Conservation (phyloP, 2,329 filamentous ascomycete species). For the Teratosphaeria epicoccoides region DNA sequence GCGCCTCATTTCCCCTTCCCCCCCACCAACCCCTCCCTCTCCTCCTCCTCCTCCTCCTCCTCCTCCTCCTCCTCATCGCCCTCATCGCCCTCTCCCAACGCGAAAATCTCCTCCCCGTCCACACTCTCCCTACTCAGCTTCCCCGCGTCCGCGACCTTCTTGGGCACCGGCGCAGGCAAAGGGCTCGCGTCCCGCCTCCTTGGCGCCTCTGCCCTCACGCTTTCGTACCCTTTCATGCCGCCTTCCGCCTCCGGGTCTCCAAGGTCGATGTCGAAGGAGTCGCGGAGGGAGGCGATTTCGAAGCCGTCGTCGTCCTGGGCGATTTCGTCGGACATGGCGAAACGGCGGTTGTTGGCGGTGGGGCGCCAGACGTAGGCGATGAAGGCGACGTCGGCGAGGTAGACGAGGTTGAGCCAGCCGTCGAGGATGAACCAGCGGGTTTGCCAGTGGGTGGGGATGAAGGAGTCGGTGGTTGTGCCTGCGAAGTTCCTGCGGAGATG, state of each 20-base stretch:
- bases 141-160: slow-evolving; percentile 31
- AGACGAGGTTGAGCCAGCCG: slow-evolving; percentile 94
- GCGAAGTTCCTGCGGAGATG: slow-evolving; percentile 54
- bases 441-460: slow-evolving; percentile 95
- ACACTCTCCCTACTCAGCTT: slow-evolving; percentile 48
- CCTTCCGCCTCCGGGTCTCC: slow-evolving; percentile 26
- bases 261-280: slow-evolving; percentile 51
- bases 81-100: slow-evolving; percentile 56
- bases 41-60: slow-evolving; percentile 41
- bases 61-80: slow-evolving; percentile 47
- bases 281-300: slow-evolving; percentile 85
- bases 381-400: slow-evolving; percentile 84
- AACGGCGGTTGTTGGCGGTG: slow-evolving; percentile 90
- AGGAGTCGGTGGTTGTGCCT: slow-evolving; percentile 71
- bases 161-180: slow-evolving; percentile 43
- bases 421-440: slow-evolving; percentile 94
- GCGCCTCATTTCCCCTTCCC: slow-evolving; percentile 3
- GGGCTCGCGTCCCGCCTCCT: slow-evolving; percentile 29
- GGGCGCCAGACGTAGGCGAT: slow-evolving; percentile 94
- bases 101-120: slow-evolving; percentile 92
- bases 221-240: slow-evolving; percentile 11
- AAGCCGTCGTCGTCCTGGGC: slow-evolving; percentile 98
- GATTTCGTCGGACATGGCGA: slow-evolving; percentile 98
- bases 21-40: slow-evolving; percentile 7
- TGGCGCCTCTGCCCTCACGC: not conserved